Conservation (phyloP, 345 rosid species). For the Dimocarpus longan region DNA sequence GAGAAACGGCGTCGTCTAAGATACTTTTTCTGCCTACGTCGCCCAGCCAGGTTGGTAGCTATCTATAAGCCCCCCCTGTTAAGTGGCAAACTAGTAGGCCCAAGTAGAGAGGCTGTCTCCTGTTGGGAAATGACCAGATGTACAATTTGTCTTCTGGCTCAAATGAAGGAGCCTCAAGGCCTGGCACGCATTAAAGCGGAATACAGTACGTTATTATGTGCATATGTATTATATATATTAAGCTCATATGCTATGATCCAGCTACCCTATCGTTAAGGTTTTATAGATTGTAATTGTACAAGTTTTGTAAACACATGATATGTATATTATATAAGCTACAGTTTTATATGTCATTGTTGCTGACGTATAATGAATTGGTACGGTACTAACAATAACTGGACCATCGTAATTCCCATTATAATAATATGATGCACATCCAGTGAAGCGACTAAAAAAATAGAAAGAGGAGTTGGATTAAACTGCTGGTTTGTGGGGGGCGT, state of each 20-base stretch:
- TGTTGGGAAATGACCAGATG: constrained; percentile 26
- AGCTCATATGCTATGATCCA: background rate
- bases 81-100: constrained; percentile 17
- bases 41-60: background rate
- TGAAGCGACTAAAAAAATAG: background rate
- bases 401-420: background rate
- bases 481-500: constrained; percentile 36
- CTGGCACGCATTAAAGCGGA: constrained; percentile 21
- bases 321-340: too few species aligned
- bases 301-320: too few species aligned
- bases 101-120: constrained; percentile 16
- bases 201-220: background rate
- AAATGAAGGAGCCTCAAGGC: constrained; percentile 5
- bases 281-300: too few species aligned
- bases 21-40: background rate
- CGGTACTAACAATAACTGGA: too few species aligned
- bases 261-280: too few species aligned
- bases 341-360: too few species aligned
- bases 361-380: too few species aligned
- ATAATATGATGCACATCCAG: constrained; percentile 7
- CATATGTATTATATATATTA: too few species aligned
- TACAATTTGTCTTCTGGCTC: constrained; percentile 20
- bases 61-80: background rate
- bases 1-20: constrained; percentile 24
- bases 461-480: constrained; percentile 27